Evolutionary conservation across 73 alveolate genomes (phyloP), one percentile per base, ranked within the genome.

Genomic region (Stentor coeruleus): DNA sequence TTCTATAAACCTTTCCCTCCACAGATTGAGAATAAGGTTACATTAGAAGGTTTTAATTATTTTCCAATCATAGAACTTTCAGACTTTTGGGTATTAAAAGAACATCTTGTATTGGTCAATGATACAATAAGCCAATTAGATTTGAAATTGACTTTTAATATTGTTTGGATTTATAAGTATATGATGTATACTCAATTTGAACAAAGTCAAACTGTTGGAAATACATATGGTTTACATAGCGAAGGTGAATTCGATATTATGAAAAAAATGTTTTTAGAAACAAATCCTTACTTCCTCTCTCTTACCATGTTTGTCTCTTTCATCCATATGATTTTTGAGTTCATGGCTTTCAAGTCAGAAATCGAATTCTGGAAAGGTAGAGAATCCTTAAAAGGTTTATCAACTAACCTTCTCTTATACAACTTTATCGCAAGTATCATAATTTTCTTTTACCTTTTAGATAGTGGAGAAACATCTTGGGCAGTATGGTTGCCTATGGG

Each of bases 271-370:
- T 87, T 90, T 55, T 83, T 89, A 30, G 97, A 95, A 76, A 89
- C 97, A 14, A 95, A 95, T 66, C 93, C 96, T 57, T 83, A 83
- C 55, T 76, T 93, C 33, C 93, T 95, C 26, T 83, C 88, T 0
- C 88, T 87, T 59, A 95, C 99, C 42, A 58, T 93, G 59, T 86
- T 91, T 58, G 99, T 95, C 75, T 66, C 94, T 33, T 42, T 95
- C 26, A 84, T 92, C n/a, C 99, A 95, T 80, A 93, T 93, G 81
- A 83, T 95, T 59, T 93, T 94, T 80, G 99, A 95, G 90, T 81
- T 93, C 81, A 84, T 95, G 77, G 99, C 99, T 20, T 82, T 91
- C 55, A 95, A 93, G 88, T 89, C 90, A 58, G 98, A 92, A 74
- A 86, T 92, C 59, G 76, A 82, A 28, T 92, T 86, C 74, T 92